A percentile compares a stretch with the other conserved stretches of the same genome.
Evolutionary conservation across 2,329 filamentous ascomycete genomes (phyloP).

Genomic region (Verticillium zaregamsianum): DNA sequence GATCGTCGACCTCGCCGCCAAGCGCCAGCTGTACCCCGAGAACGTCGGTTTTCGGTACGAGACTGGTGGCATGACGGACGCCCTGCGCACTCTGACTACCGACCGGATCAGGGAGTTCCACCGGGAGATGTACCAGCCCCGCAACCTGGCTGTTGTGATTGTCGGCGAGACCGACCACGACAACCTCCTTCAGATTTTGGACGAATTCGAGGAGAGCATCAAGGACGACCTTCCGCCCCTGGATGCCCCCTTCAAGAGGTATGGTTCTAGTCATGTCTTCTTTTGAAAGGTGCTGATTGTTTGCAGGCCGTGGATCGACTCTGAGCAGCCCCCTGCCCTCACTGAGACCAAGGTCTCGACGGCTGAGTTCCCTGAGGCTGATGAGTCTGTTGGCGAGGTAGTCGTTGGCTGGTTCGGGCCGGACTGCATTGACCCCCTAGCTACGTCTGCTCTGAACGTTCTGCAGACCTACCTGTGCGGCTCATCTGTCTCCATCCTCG

Average conservation of each 20-base stretch:
- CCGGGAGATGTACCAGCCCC: constrained; percentile 95
- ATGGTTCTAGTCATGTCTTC: constrained; percentile 6
- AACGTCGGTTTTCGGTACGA: constrained; percentile 93
- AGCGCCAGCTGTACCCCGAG: constrained; percentile 79
- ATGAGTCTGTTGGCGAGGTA: constrained; percentile 89
- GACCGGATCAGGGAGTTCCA: constrained; percentile 94
- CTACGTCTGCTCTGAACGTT: constrained; percentile 71
- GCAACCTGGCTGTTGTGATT: constrained; percentile 86
- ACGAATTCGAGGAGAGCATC: constrained; percentile 85
- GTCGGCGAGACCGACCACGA: constrained; percentile 87
- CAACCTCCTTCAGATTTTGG: constrained; percentile 74
- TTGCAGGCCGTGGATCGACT: constrained; percentile 80
- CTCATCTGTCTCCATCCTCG: constrained; percentile 86
- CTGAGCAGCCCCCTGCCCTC: constrained; percentile 69
- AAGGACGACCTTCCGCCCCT: constrained; percentile 74
- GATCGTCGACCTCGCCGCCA: constrained; percentile 81
- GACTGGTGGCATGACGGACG: constrained; percentile 96
- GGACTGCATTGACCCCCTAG: constrained; percentile 65
- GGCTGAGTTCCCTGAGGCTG: constrained; percentile 92
- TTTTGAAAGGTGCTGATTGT: constrained; percentile 1
- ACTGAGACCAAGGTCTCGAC: constrained; percentile 69
- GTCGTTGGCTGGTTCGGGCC: constrained; percentile 85
- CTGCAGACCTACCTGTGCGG: constrained; percentile 84
- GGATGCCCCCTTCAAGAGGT: constrained; percentile 70
- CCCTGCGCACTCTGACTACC: constrained; percentile 77